Conservation (phyloP, 1,284 basidiomycete species). For the Pyrrhoderma lamaoense region DNA sequence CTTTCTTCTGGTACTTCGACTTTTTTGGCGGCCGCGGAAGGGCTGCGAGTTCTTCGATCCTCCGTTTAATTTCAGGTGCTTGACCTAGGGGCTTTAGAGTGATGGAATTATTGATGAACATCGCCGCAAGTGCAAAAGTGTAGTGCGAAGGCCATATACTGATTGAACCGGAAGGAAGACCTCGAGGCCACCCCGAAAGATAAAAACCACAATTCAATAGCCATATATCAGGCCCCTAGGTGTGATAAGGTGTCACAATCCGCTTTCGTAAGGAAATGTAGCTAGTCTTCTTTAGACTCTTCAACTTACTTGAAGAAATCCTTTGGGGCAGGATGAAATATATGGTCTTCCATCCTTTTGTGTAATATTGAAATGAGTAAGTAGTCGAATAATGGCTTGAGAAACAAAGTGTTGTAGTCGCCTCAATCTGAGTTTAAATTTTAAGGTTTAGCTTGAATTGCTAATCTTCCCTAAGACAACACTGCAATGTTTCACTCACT, state of each 20-base stretch:
- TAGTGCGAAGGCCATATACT: conserved; percentile 13
- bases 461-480: not conserved
- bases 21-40: not conserved
- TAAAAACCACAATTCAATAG: conserved; percentile 4
- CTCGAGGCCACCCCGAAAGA: conserved; percentile 11
- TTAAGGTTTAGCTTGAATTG: not conserved
- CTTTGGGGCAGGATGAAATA: conserved; percentile 12
- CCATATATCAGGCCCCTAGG: conserved; percentile 12
- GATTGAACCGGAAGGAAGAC: conserved; percentile 13
- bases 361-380: conserved; percentile 9
- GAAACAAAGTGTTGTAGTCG: conserved; percentile 15
- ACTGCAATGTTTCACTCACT: not conserved
- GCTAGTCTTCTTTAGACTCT: no score
- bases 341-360: conserved; percentile 14
- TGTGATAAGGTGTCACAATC: no score
- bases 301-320: conserved; percentile 10
- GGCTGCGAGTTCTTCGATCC: not conserved
- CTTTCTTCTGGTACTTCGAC: not conserved
- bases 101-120: conserved; percentile 14
- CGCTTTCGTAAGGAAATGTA: not conserved
- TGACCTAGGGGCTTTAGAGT: not conserved
- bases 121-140: conserved; percentile 12
- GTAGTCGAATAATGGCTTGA: conserved; percentile 13
- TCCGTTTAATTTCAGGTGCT: not conserved
- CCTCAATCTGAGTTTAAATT: conserved; percentile 1